Conservation (phyloP, 164 flowering plant species). For the Nymphaea colorata region DNA sequence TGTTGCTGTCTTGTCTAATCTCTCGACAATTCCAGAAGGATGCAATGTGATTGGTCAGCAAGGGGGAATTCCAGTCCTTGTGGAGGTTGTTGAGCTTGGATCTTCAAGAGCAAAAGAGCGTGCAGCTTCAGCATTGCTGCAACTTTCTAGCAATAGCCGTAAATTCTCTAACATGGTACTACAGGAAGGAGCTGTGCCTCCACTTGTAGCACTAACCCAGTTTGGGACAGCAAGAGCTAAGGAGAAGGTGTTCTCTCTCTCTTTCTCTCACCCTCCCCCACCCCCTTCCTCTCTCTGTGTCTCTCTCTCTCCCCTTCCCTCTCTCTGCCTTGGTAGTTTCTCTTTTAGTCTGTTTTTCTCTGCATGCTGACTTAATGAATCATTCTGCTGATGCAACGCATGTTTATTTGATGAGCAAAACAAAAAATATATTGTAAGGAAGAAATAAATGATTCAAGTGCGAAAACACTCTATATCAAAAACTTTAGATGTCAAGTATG, state of each 20-base stretch:
- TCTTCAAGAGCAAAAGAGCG: slow-evolving; percentile 93
- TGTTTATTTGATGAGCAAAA: too few species aligned
- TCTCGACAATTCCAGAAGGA: slow-evolving; percentile 82
- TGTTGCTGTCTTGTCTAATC: slow-evolving; percentile 93
- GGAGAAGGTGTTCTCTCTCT: slow-evolving; percentile 52
- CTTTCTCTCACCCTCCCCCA: not conserved
- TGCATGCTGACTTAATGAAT: not conserved
- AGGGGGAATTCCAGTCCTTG: slow-evolving; percentile 73
- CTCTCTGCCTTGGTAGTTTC: not conserved
- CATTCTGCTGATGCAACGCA: not conserved
- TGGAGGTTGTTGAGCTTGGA: slow-evolving; percentile 92
- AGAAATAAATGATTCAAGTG: too few species aligned
- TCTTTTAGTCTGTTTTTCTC: not conserved
- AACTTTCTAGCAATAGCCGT: slow-evolving; percentile 60
- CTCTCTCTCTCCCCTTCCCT: not conserved
- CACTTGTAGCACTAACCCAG: slow-evolving; percentile 77
- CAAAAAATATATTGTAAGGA: too few species aligned
- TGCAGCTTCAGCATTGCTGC: slow-evolving; percentile 92
- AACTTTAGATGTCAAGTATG: too few species aligned
- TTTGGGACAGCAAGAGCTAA: slow-evolving; percentile 90
- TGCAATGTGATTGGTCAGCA: slow-evolving; percentile 64
- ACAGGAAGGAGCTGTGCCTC: slow-evolving; percentile 95
- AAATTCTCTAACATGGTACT: slow-evolving; percentile 68
- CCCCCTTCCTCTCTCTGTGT: not conserved
- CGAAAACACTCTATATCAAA: too few species aligned